A percentile compares a stretch with the other conserved stretches of the same genome.
These are phyloP conservation scores for Curvularia verruculosa DNA, from an alignment of 2,329 filamentous ascomycete genomes.

Conservation along the genomic window DNA sequence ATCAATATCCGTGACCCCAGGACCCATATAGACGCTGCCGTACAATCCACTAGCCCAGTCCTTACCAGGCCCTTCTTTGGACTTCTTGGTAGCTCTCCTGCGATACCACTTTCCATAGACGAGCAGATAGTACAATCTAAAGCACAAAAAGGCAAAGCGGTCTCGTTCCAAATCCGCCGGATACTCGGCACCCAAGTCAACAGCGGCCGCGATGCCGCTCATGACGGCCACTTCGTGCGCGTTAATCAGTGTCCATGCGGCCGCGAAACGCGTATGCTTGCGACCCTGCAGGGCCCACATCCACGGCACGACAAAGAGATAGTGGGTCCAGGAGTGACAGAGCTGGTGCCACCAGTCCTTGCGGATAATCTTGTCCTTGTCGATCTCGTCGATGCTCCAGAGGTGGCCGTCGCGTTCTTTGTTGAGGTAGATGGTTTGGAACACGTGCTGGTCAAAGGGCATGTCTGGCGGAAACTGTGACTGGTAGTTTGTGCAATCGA, in stretches of 20 bases:
- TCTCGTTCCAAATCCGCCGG: slow-evolving; percentile 67
- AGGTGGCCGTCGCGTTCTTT: slow-evolving; percentile 60
- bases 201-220: slow-evolving; percentile 72
- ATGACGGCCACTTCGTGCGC: slow-evolving; percentile 75
- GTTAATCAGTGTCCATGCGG: slow-evolving; percentile 72
- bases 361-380: slow-evolving; percentile 64
- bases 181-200: slow-evolving; percentile 70
- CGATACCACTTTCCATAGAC: slow-evolving; percentile 67
- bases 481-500: slow-evolving; percentile 78
- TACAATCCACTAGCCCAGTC: slow-evolving; percentile 65
- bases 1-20: slow-evolving; percentile 61
- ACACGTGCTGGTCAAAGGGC: slow-evolving; percentile 66
- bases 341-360: slow-evolving; percentile 73
- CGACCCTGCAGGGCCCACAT: slow-evolving; percentile 75
- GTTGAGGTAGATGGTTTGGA: slow-evolving; percentile 72
- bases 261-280: slow-evolving; percentile 67
- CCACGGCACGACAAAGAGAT: slow-evolving; percentile 69
- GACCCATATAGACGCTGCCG: slow-evolving; percentile 65
- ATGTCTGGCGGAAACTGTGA: slow-evolving; percentile 67
- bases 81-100: slow-evolving; percentile 49
- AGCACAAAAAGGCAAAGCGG: slow-evolving; percentile 64
- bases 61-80: slow-evolving; percentile 57
- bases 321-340: slow-evolving; percentile 68
- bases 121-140: slow-evolving; percentile 66
- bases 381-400: slow-evolving; percentile 66